phyloP scores from a whole-genome alignment of 2,329 filamentous ascomycete genomes.

The Nemania abortiva region DNA sequence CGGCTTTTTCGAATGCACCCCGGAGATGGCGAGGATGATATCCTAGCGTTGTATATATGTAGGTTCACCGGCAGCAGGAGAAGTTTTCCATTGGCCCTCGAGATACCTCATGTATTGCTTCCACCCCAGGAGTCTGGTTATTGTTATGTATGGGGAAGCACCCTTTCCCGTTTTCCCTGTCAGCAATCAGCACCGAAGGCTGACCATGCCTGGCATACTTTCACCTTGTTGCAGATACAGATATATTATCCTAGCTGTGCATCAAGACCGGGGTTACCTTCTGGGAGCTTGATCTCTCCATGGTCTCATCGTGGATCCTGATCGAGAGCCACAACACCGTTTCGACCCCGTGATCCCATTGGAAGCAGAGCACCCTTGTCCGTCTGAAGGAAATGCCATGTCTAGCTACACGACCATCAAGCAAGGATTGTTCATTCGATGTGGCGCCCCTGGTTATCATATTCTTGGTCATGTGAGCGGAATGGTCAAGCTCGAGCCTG shows the following conservation, averaged over 20 bases:
- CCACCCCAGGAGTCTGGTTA: conserved; percentile 30
- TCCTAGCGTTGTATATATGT: not conserved
- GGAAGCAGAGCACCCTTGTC: conserved; percentile 30
- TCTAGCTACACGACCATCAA: conserved; percentile 19
- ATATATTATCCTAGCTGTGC: conserved; percentile 29
- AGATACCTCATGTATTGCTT: not conserved
- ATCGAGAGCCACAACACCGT: conserved; percentile 26
- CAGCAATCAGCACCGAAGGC: conserved; percentile 26
- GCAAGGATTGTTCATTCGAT: conserved; percentile 24
- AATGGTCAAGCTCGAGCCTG: conserved; percentile 36
- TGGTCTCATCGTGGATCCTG: conserved; percentile 29
- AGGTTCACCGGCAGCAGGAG: conserved; percentile 7
- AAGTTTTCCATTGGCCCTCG: conserved; percentile 9
- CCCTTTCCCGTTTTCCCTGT: conserved; percentile 19
- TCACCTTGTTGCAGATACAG: conserved; percentile 34
- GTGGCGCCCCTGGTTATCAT: conserved; percentile 35
- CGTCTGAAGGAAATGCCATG: conserved; percentile 26
- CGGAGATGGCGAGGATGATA: conserved; percentile 1
- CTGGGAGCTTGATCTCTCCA: conserved; percentile 27
- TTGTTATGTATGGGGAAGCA: conserved; percentile 28
- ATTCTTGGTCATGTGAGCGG: conserved; percentile 38
- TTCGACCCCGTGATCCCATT: conserved; percentile 33
- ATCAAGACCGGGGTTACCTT: conserved; percentile 24
- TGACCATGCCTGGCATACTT: conserved; percentile 34
- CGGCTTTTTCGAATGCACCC: conserved; percentile 1